These are phyloP conservation scores for Nemania sp. DNA, from an alignment of 2,329 filamentous ascomycete species.

Conservation along the genomic window DNA sequence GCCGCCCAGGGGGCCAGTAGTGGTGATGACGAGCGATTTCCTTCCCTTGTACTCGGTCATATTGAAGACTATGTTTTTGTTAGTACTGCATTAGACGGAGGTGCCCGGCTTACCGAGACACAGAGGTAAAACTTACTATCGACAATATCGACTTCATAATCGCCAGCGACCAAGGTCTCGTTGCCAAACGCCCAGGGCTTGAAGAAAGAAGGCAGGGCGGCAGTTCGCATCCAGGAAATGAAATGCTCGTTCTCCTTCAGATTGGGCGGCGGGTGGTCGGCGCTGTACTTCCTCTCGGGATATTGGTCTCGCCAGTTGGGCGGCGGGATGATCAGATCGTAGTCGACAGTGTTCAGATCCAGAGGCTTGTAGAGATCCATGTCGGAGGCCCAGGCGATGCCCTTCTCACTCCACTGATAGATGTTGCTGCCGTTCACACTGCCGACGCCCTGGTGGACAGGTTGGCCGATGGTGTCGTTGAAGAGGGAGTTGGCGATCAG, in stretches of 20 bases:
- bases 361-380: slow-evolving; percentile 75
- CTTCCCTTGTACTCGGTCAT: slow-evolving; percentile 79
- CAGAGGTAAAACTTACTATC: slow-evolving; percentile 70
- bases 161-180: slow-evolving; percentile 67
- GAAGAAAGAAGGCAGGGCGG: slow-evolving; percentile 90
- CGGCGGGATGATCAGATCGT: slow-evolving; percentile 72
- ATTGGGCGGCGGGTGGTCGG: slow-evolving; percentile 67
- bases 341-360: slow-evolving; percentile 51
- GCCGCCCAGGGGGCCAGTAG: slow-evolving; percentile 89
- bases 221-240: slow-evolving; percentile 99
- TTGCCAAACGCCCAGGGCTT: slow-evolving; percentile 87
- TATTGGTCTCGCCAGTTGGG: slow-evolving; percentile 81
- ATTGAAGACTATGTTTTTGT: slow-evolving; percentile 83
- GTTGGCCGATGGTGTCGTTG: slow-evolving; percentile 83
- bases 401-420: slow-evolving; percentile 75
- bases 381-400: slow-evolving; percentile 88
- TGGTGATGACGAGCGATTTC: slow-evolving; percentile 88
- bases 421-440: slow-evolving; percentile 46
- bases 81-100: slow-evolving; percentile 1
- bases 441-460: slow-evolving; percentile 60
- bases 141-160: slow-evolving; percentile 75
- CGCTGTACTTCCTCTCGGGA: slow-evolving; percentile 69
- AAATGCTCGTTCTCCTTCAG: slow-evolving; percentile 79
- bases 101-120: neutral
- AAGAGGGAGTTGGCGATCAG: slow-evolving; percentile 96